Percentiles rank a stretch among this genome's conserved stretches.
Conservation (phyloP, 73 alveolate genomes). For the Paramecium bursaria region DNA sequence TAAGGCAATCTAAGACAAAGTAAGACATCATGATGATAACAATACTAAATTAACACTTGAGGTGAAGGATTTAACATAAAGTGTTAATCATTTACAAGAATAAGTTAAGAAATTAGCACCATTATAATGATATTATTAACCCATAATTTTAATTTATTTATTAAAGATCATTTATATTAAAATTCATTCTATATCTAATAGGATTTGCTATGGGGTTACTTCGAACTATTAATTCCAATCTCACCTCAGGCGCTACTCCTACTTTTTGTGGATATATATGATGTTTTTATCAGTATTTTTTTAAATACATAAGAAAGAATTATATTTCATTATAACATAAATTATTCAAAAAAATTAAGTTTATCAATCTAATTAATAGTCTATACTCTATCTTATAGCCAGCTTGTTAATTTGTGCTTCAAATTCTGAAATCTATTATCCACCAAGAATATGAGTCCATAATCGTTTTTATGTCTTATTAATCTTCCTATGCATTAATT, state of each 20-base stretch:
- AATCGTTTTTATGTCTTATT: constrained; percentile 91
- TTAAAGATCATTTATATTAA: too few relatives aligned
- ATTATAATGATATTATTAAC: too few relatives aligned
- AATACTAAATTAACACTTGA: background rate
- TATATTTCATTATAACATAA: too few relatives aligned
- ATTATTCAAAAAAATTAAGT: too few relatives aligned
- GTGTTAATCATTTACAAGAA: background rate
- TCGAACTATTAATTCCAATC: too few relatives aligned
- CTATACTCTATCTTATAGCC: constrained; percentile 53
- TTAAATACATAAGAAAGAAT: too few relatives aligned
- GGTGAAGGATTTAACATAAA: background rate
- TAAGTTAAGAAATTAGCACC: constrained; percentile 8
- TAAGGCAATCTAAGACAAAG: background rate
- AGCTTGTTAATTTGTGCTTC: constrained; percentile 18
- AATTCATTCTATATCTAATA: too few relatives aligned
- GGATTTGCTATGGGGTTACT: too few relatives aligned
- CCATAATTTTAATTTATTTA: too few relatives aligned
- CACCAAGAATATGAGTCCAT: constrained; percentile 80
- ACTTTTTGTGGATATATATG: too few relatives aligned
- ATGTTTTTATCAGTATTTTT: too few relatives aligned
- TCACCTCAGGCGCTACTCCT: too few relatives aligned
- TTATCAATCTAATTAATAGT: background rate
- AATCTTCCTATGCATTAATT: constrained; percentile 95
- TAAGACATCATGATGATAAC: background rate
- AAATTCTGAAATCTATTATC: constrained; percentile 79